A percentile compares a stretch with the other conserved stretches of the same genome.
Evolutionary conservation across 352 stramenopile genomes (phyloP).

Genomic region (Phytophthora syringae): DNA sequence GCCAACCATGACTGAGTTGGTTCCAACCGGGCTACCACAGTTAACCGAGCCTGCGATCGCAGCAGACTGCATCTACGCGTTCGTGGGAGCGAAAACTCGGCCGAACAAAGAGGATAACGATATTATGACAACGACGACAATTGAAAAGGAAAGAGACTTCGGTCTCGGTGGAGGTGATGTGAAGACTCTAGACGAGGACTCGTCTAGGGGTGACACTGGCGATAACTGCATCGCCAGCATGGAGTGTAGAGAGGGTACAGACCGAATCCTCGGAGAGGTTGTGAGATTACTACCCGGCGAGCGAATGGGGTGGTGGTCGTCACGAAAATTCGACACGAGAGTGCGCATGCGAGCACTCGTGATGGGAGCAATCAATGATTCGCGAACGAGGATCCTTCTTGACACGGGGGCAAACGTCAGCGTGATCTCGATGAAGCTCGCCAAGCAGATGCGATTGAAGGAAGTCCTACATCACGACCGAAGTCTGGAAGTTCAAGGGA

Average conservation of each 20-base stretch:
- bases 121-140: neutral
- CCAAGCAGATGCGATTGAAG: neutral
- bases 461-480: neutral
- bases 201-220: neutral
- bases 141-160: neutral
- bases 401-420: neutral
- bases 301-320: neutral
- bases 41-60: conserved; percentile 6
- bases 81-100: no score
- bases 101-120: neutral
- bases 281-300: neutral
- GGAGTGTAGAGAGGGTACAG: neutral
- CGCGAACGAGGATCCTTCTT: neutral
- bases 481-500: neutral
- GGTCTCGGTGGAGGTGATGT: no score
- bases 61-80: no score
- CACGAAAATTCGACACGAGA: neutral
- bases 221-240: neutral
- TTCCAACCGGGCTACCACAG: conserved; percentile 7
- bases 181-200: no score
- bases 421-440: neutral
- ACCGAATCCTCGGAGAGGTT: neutral
- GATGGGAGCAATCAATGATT: neutral
- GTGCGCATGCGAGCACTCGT: neutral
- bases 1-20: conserved; percentile 16